phyloP scores from a whole-genome alignment of 2,329 filamentous ascomycete genomes.

The Diplodia corticola region DNA sequence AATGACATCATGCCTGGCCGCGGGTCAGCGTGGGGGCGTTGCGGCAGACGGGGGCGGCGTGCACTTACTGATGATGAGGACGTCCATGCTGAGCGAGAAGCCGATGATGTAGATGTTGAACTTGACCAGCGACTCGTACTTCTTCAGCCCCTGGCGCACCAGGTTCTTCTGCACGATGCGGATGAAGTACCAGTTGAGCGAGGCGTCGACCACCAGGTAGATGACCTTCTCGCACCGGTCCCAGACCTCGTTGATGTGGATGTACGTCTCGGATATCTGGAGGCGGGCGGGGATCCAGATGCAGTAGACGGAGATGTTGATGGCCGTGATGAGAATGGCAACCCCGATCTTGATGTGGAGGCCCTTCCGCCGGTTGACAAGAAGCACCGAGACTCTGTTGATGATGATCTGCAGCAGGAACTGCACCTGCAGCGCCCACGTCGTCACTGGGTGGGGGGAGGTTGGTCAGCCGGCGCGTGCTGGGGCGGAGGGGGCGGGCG shows the following conservation, averaged over 20 bases:
- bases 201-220: constrained; percentile 30
- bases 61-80: constrained; percentile 23
- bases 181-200: constrained; percentile 34
- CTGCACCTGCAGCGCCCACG: constrained; percentile 22
- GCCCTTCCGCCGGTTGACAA: not conserved
- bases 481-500: too few species aligned
- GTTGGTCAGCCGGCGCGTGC: too few species aligned
- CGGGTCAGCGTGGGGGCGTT: not conserved
- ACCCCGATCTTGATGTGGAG: not conserved
- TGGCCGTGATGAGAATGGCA: constrained; percentile 26
- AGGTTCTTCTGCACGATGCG: constrained; percentile 31
- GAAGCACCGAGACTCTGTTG: constrained; percentile 29
- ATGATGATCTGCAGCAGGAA: constrained; percentile 32
- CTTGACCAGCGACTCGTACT: constrained; percentile 32
- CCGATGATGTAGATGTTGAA: constrained; percentile 34
- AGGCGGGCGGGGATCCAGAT: constrained; percentile 34
- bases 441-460: not conserved
- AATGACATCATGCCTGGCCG: constrained; percentile 20
- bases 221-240: constrained; percentile 30
- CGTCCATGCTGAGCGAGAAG: constrained; percentile 32
- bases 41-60: not conserved
- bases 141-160: constrained; percentile 31
- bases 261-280: constrained; percentile 29
- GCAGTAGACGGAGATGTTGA: constrained; percentile 36
- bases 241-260: constrained; percentile 28